phyloP scores from a whole-genome alignment of 352 stramenopile species.

The Thraustochytrium sp. region DNA sequence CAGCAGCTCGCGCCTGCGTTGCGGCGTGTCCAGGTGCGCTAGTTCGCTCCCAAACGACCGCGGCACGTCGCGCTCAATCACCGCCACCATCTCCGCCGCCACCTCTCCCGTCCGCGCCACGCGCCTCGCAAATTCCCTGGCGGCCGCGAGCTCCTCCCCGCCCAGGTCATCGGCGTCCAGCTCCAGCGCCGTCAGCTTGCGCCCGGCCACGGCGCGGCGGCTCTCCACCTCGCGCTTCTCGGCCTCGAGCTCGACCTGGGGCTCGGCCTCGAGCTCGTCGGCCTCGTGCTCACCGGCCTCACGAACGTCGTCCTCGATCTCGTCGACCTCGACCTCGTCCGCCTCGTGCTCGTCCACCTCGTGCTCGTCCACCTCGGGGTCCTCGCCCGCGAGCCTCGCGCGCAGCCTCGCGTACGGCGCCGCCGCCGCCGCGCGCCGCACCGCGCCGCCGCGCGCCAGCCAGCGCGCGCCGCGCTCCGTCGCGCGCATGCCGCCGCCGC shows the following conservation, averaged over 20 bases:
- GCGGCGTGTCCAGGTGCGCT: background rate
- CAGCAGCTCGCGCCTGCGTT: background rate
- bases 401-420: background rate
- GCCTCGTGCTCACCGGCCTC: no score
- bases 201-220: no score
- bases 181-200: background rate
- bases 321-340: background rate
- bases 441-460: background rate
- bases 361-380: background rate
- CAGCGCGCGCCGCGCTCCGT: background rate
- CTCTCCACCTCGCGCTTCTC: no score
- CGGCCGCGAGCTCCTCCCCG: background rate
- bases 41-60: background rate
- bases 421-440: background rate
- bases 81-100: background rate
- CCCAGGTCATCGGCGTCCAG: background rate
- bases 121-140: background rate
- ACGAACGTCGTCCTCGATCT: background rate
- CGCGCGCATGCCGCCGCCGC: no score
- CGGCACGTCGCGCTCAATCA: background rate
- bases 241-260: no score
- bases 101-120: background rate
- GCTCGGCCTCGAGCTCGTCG: no score
- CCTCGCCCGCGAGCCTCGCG: background rate
- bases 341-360: background rate